Evolutionary conservation across 2,329 filamentous ascomycete genomes (phyloP), one percentile per base, ranked within the genome.

Genomic region (Fusarium sp.): DNA sequence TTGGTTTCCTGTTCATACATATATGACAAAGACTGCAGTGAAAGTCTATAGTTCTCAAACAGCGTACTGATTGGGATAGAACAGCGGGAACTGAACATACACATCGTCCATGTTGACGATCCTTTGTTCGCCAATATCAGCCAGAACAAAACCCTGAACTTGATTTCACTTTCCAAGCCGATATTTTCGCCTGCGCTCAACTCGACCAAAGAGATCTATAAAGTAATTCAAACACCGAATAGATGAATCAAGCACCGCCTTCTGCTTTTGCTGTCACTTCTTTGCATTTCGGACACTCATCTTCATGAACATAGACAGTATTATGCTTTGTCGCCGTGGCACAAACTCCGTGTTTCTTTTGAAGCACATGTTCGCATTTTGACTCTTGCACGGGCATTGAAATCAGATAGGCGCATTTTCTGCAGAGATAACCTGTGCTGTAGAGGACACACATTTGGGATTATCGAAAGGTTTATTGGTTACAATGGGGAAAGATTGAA

Each of bases 201-300:
- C 3, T 6, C 4, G 36, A 50, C 21, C 18, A 41, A 1, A 9
- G 9, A 6, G 17, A 4, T 7, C 4, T 3, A 13, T 15, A 6
- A 17, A 35, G 17, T 11, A 14, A 8, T 5, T 9, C 9, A 11
- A n/a, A 15, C 1, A 11, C 11, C 4, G 18, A 25, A 25, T 8
- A 31, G 5, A 31, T 13, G 14, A 18, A 10, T 54, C 7, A 55
- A 20, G 13, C 13, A 11, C 4, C 8, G 4, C 27, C 17, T 9
- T 15, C 25, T 6, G 11, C 36, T 11, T 7, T 43, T n/a, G 33
- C 15, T 31, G 27, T 31, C 1, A 14, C 18, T 18, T 56, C 23
- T 14, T 31, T 36, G 21, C 60, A 66, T n/a, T 23, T 27, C 4
- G 62, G 41, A 35, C 62, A 66, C 35, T 66, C 60, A 21, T 55